Base-by-base conservation (phyloP, 352 stramenopile species). In the Phytophthora constricta region DNA sequence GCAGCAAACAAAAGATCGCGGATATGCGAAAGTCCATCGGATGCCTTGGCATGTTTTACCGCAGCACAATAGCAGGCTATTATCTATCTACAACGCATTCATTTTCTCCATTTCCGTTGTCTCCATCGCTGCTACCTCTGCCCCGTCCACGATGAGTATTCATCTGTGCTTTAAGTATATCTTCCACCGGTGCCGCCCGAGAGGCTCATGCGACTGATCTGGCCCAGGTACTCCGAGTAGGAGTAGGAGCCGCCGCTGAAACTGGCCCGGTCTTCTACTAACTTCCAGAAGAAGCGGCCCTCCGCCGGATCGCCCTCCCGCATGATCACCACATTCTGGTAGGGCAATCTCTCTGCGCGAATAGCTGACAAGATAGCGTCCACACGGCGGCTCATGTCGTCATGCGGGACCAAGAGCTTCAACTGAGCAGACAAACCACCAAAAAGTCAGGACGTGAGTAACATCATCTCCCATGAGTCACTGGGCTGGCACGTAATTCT, bases 201-300 rank as follows among this genome's bases (percentile, higher is more conserved):
- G 20, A 95, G 60, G 53, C 84, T 93, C 75, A 93, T 61, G 51
- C 89, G 87, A 56, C 77, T 95, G 69, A 97, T 91, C 73, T 95
- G 82, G 25, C 84, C 84, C 71, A 99, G 90, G 79, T 98, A 99
- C 80, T 99, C 97, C 42, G 91, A 86, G 81, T 99, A 99, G 57
- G 94, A 99, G 74, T 97, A 98, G 33, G 96, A 98, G 26, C 97
- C 97, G 26, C 97, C 97, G 33, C 88, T 87, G 85, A 99, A 99
- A 50, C 92, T 98, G 51, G 97, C 97, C 57, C 97, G 89, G 81
- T 99, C 98, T 84, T 99, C 98, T 45, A 99, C 93, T 47, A 99
- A 86, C 68, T 98, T 96, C 94, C 95, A 94, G 75, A 96, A 99
- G 80, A 98, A 99, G 34, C 95, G 91, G 56, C 87, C 87, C 75